These are phyloP conservation scores for Aquilaria agallochum DNA, from an alignment of 441 rosid species.

Conservation along the genomic window DNA sequence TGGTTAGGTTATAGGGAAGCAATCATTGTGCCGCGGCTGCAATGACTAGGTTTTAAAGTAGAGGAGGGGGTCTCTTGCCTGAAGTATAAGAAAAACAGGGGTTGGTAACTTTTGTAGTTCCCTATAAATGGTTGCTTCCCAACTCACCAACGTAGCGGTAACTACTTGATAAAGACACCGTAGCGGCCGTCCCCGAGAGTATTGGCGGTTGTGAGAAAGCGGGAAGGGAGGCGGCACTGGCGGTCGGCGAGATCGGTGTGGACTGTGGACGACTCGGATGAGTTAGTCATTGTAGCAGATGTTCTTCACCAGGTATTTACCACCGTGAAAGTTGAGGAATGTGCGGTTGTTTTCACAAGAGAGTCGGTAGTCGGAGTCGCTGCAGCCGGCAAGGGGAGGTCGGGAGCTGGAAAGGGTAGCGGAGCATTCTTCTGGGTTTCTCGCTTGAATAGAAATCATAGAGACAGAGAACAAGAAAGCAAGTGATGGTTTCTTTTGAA, in stretches of 20 bases:
- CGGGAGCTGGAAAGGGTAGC: constrained; percentile 30
- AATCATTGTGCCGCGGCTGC: too few species aligned
- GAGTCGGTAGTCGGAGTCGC: constrained; percentile 18
- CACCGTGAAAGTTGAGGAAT: constrained; percentile 19
- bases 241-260: constrained; percentile 29
- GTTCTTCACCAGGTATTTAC: constrained; percentile 21
- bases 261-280: constrained; percentile 18
- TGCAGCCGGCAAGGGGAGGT: constrained; percentile 24
- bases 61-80: too few species aligned
- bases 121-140: too few species aligned
- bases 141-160: not conserved
- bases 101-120: too few species aligned
- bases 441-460: constrained; percentile 9
- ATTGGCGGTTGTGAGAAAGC: constrained; percentile 8
- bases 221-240: constrained; percentile 23
- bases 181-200: constrained; percentile 10
- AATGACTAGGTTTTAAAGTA: too few species aligned
- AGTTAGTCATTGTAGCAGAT: constrained; percentile 15
- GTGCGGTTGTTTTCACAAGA: constrained; percentile 31
- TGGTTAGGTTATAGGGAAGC: too few species aligned
- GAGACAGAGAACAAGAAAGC: not conserved
- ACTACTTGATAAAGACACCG: not conserved
- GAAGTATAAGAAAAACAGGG: too few species aligned
- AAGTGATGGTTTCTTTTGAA: too few species aligned
- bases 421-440: constrained; percentile 19